Percentiles rank a stretch among this genome's conserved stretches.
These are phyloP conservation scores for Gaertneriomyces sp. DNA, from an alignment of 192 early-diverging fungal species.

Conservation along the genomic window DNA sequence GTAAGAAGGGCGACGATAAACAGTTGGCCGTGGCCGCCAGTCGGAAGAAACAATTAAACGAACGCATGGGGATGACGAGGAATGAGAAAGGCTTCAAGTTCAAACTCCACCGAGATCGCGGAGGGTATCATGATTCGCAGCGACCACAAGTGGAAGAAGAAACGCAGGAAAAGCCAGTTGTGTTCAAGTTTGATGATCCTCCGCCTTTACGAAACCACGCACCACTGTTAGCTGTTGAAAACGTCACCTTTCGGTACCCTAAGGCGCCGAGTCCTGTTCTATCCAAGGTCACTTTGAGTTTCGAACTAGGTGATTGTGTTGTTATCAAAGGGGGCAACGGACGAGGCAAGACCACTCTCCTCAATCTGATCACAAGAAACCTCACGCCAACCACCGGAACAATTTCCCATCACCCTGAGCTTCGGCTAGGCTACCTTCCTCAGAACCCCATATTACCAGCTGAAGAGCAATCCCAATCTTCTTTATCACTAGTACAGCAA, in stretches of 20 bases:
- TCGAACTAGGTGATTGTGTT: slow-evolving; percentile 66
- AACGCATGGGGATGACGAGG: slow-evolving; percentile 44
- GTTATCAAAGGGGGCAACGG: slow-evolving; percentile 79
- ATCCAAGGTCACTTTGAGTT: slow-evolving; percentile 63
- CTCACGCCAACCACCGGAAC: slow-evolving; percentile 59
- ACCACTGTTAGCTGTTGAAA: slow-evolving; percentile 63
- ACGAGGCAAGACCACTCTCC: slow-evolving; percentile 69
- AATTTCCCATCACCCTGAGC: slow-evolving; percentile 57
- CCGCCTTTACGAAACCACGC: slow-evolving; percentile 61
- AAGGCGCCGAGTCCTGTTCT: slow-evolving; percentile 41
- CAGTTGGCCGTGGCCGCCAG: slow-evolving; percentile 64
- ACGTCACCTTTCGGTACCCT: slow-evolving; percentile 47
- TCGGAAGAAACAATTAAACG: slow-evolving; percentile 36
- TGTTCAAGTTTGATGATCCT: slow-evolving; percentile 69
- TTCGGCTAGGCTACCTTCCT: slow-evolving; percentile 77
- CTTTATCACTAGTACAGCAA: not conserved
- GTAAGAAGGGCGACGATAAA: slow-evolving; percentile 78
- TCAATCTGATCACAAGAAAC: slow-evolving; percentile 68
- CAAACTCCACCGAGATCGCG: slow-evolving; percentile 43
- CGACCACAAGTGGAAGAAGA: slow-evolving; percentile 29
- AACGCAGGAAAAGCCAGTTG: slow-evolving; percentile 45
- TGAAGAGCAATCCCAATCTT: slow-evolving; percentile 53
- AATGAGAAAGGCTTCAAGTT: slow-evolving; percentile 47
- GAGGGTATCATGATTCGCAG: slow-evolving; percentile 21
- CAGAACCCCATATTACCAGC: slow-evolving; percentile 74